phyloP scores from a whole-genome alignment of 495 filamentous ascomycete genomes.

The Xylaria palmicola region DNA sequence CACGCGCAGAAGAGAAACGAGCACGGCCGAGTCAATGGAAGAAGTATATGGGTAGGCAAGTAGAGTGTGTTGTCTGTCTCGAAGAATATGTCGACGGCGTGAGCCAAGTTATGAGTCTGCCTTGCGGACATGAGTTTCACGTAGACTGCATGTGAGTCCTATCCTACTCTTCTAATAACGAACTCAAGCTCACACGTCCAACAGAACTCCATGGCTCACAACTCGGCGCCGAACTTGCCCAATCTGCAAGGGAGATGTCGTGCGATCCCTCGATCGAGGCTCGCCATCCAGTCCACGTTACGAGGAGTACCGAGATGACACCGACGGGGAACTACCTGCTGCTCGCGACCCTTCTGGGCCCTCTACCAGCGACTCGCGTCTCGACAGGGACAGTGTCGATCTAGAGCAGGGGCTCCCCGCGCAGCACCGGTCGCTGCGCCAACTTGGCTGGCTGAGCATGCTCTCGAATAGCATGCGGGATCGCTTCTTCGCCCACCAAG shows the following conservation, averaged over 20 bases:
- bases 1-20: constrained; percentile 49
- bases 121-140: constrained; percentile 99
- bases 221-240: constrained; percentile 93
- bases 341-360: constrained; percentile 19
- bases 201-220: constrained; percentile 95
- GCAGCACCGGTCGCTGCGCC: constrained; percentile 16
- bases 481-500: constrained; percentile 14
- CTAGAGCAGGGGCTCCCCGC: constrained; percentile 29
- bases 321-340: constrained; percentile 39
- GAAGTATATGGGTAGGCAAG: constrained; percentile 81
- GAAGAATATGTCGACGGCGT: constrained; percentile 97
- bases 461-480: constrained; percentile 23
- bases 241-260: constrained; percentile 97
- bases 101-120: constrained; percentile 92
- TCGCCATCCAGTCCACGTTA: constrained; percentile 45
- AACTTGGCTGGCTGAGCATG: constrained; percentile 23
- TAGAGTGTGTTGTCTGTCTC: constrained; percentile 95
- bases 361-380: constrained; percentile 21
- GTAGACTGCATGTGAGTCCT: constrained; percentile 93
- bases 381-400: constrained; percentile 22
- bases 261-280: constrained; percentile 55
- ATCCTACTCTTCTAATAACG: not conserved
- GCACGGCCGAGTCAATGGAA: constrained; percentile 61
- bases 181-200: constrained; percentile 21
- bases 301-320: constrained; percentile 51